Evolutionary conservation across 495 filamentous ascomycete species (phyloP), one percentile per base, ranked within the genome.

Genomic region (Penicillium cosmopolitanum): DNA sequence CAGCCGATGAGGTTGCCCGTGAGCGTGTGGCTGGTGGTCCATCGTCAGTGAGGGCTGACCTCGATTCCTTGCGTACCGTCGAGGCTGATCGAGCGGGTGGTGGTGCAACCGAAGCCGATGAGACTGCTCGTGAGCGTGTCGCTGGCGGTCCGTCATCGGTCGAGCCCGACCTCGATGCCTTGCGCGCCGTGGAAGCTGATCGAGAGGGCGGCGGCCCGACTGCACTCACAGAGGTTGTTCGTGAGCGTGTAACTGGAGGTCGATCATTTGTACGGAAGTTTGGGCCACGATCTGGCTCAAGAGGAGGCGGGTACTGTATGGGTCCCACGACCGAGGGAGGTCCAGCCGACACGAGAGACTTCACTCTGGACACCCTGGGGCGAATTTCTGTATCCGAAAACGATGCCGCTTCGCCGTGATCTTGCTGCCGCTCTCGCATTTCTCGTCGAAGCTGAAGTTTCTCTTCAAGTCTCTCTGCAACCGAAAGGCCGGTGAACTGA

Each of bases 381-480:
- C 38, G 58, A 21, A 51, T 44, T 21, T 71, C 68, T 10, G 63
- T 53, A 25, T 73, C 66, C 4, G 66, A 61, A 13, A 50, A 9
- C 9, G 51, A 47, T n/a, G 46, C 62, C 9, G 59, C 51, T 7
- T 70, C 71, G 38, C 67, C 69, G 31, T 54, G 63, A 38, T 71
- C 67, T 23, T 69, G 67, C 53, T 69, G 69, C 23, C 56, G 63
- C 47, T 71, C 67, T 28, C 69, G 66, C 54, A 69, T 68, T 25
- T 48, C 46, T 12, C 23, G 46, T 13, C 46, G 46, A 28, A 61
- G 60, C 33, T 64, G 62, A 11, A 77, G 61, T 51, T 77, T 77
- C 53, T 79, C 74, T 36, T 78, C 75, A 9, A 78, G 50, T 35
- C 71, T 64, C 34, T 76, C 71, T 1, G 75, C 73, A 21, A 78